phyloP scores from a whole-genome alignment of 2,329 filamentous ascomycete genomes.

The Nigrospora osmanthi region DNA sequence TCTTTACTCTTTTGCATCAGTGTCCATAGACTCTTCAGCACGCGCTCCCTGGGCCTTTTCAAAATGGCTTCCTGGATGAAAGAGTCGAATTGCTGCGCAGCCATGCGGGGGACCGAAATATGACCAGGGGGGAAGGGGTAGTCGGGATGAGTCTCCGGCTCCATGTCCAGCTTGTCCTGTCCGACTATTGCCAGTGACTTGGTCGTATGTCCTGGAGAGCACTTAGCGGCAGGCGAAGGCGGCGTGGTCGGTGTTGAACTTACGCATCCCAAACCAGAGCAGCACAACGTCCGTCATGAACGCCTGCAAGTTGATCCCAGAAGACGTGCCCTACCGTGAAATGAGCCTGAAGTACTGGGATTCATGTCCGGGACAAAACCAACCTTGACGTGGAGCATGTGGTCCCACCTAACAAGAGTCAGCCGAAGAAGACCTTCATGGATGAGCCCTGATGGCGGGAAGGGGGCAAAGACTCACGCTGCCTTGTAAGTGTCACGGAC shows the following conservation, averaged over 20 bases:
- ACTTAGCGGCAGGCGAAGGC: not conserved
- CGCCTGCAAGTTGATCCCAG: constrained; percentile 17
- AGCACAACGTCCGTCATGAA: constrained; percentile 33
- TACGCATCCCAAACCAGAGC: constrained; percentile 40
- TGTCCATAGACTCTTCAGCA: constrained; percentile 17
- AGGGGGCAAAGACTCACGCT: constrained; percentile 13
- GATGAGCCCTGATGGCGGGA: not conserved
- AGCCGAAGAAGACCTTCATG: not conserved
- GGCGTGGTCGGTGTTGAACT: constrained; percentile 12
- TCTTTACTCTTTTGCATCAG: constrained; percentile 17
- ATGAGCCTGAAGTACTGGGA: constrained; percentile 4
- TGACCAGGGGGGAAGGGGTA: constrained; percentile 27
- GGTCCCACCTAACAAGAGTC: constrained; percentile 4
- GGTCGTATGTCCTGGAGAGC: constrained; percentile 31
- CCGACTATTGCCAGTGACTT: constrained; percentile 35
- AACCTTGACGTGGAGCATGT: constrained; percentile 3
- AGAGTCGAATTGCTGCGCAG: constrained; percentile 21
- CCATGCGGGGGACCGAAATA: constrained; percentile 23
- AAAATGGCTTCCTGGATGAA: constrained; percentile 15
- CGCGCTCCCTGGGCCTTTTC: constrained; percentile 9
- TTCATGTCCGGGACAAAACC: constrained; percentile 8
- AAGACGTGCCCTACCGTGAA: constrained; percentile 12
- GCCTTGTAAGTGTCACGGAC: constrained; percentile 20
- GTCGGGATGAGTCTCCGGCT: constrained; percentile 22
- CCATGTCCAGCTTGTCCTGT: constrained; percentile 30